Conservation (phyloP, 2,329 filamentous ascomycete genomes). For the Rhynchosporium secalis region DNA sequence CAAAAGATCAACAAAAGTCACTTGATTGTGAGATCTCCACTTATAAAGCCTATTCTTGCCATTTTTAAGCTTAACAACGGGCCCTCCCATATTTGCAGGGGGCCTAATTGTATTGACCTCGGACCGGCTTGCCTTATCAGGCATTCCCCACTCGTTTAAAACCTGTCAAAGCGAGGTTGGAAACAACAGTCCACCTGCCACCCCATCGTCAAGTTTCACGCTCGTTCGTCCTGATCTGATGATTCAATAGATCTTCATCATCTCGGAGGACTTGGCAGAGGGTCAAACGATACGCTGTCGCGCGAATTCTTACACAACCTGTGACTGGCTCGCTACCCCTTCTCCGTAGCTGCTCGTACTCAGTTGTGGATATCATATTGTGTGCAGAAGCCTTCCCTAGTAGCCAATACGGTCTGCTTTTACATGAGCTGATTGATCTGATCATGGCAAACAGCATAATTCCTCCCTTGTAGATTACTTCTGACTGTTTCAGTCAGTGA, state of each 20-base stretch:
- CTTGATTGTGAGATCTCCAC: neutral
- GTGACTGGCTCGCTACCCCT: slow-evolving; percentile 2
- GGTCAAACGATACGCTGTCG: slow-evolving; percentile 18
- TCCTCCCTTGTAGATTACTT: slow-evolving; percentile 13
- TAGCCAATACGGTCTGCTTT: slow-evolving; percentile 13
- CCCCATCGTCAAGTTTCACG: slow-evolving; percentile 15
- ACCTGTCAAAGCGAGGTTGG: slow-evolving; percentile 11
- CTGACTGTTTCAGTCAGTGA: slow-evolving; percentile 21
- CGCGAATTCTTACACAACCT: slow-evolving; percentile 18
- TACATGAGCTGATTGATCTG: slow-evolving; percentile 16
- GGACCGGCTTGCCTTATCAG: neutral
- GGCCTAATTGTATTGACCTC: neutral
- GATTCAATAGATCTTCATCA: neutral
- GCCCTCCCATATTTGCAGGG: slow-evolving; percentile 9
- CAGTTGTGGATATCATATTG: slow-evolving; percentile 1
- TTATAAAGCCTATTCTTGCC: slow-evolving; percentile 6
- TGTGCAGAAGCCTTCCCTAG: neutral
- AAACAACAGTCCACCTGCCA: slow-evolving; percentile 16
- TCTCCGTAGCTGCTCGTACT: slow-evolving; percentile 6
- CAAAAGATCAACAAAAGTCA: too few relatives aligned
- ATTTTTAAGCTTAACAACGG: neutral
- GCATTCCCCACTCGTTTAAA: slow-evolving; percentile 11
- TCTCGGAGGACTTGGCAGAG: slow-evolving; percentile 3
- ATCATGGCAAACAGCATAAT: slow-evolving; percentile 7
- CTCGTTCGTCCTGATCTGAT: slow-evolving; percentile 11